These are phyloP conservation scores for Talaromyces sp. DNA, from an alignment of 2,329 filamentous ascomycete species.

Conservation along the genomic window DNA sequence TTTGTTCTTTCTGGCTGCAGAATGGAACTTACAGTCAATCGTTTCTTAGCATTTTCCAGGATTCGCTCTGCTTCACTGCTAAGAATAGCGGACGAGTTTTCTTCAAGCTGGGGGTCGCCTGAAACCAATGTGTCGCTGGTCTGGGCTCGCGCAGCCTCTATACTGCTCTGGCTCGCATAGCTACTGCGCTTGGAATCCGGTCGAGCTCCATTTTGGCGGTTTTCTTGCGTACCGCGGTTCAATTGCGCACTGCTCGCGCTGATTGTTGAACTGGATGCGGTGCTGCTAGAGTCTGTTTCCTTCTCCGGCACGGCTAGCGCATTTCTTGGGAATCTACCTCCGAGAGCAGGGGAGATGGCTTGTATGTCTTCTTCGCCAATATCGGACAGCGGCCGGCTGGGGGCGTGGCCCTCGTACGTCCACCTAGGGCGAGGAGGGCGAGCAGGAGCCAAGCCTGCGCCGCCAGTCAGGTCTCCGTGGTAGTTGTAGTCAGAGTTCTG, in stretches of 20 bases:
- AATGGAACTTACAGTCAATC: conserved; percentile 65
- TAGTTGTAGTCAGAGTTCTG: not conserved
- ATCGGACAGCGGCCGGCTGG: conserved; percentile 39
- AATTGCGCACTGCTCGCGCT: conserved; percentile 21
- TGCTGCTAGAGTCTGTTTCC: conserved; percentile 29
- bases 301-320: not conserved
- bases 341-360: conserved; percentile 19
- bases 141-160: conserved; percentile 6
- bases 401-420: conserved; percentile 32
- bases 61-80: conserved; percentile 85
- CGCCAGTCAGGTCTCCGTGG: not conserved
- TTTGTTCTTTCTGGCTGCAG: conserved; percentile 2
- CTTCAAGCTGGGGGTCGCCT: conserved; percentile 47
- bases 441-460: conserved; percentile 10
- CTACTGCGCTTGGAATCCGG: conserved; percentile 7
- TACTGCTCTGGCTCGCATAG: conserved; percentile 8
- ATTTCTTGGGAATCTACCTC: conserved; percentile 5
- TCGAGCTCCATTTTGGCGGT: not conserved
- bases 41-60: conserved; percentile 83
- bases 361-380: conserved; percentile 40
- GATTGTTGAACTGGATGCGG: conserved; percentile 33
- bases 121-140: conserved; percentile 17
- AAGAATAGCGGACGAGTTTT: conserved; percentile 67
- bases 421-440: conserved; percentile 28
- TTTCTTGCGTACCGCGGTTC: conserved; percentile 4